Percentiles rank a stretch among this genome's conserved stretches.
These are phyloP conservation scores for Opeltia flavorubescens DNA, from an alignment of 495 filamentous ascomycete species.

Conservation along the genomic window DNA sequence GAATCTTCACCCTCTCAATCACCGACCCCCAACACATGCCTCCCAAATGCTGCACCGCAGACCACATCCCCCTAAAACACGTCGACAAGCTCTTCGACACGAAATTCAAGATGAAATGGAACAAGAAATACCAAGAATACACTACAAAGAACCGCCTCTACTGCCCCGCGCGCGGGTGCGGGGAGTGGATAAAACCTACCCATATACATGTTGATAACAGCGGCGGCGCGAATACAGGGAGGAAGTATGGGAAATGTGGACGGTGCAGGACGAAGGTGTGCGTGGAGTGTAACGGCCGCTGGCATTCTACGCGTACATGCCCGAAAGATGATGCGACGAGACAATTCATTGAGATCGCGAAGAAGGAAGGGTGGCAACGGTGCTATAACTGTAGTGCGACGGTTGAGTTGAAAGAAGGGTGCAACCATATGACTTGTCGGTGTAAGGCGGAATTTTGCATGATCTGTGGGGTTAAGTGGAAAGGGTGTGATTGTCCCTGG, in stretches of 20 bases:
- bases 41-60: slow-evolving; percentile 57
- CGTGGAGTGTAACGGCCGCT: slow-evolving; percentile 52
- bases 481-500: slow-evolving; percentile 67
- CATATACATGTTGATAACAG: slow-evolving; percentile 40
- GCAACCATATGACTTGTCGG: slow-evolving; percentile 76
- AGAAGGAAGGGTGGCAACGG: slow-evolving; percentile 59
- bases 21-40: slow-evolving; percentile 69
- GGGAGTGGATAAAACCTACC: slow-evolving; percentile 58
- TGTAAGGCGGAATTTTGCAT: slow-evolving; percentile 76
- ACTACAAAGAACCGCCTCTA: slow-evolving; percentile 61
- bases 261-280: slow-evolving; percentile 65
- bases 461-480: slow-evolving; percentile 66
- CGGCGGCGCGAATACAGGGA: slow-evolving; percentile 17
- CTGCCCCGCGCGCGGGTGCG: slow-evolving; percentile 55
- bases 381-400: slow-evolving; percentile 61
- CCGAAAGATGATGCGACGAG: slow-evolving; percentile 56
- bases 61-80: slow-evolving; percentile 57
- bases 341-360: slow-evolving; percentile 50
- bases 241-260: slow-evolving; percentile 46
- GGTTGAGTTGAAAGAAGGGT: slow-evolving; percentile 70
- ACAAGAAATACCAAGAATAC: slow-evolving; percentile 59
- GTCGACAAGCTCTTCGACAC: slow-evolving; percentile 60
- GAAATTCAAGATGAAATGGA: slow-evolving; percentile 64
- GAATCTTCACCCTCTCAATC: slow-evolving; percentile 56
- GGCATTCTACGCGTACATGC: slow-evolving; percentile 54